Conservation (phyloP, 2,329 filamentous ascomycete species). For the Rutstroemia sp. region DNA sequence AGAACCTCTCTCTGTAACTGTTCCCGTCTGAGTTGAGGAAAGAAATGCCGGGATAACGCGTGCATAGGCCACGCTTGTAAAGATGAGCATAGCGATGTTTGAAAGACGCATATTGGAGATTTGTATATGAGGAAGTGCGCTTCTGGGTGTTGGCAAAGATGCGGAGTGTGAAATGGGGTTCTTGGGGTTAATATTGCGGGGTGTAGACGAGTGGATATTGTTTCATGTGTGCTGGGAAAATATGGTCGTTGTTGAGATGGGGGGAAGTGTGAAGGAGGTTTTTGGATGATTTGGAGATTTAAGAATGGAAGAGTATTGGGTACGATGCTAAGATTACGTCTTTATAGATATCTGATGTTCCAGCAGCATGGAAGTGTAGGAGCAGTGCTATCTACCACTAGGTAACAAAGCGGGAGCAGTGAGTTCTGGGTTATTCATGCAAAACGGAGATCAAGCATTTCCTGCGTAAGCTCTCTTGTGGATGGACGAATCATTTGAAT, state of each 20-base stretch:
- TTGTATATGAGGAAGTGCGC: not conserved
- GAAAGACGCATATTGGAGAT: slow-evolving; percentile 9
- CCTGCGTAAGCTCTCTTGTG: too few relatives aligned
- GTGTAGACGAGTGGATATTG: too few relatives aligned
- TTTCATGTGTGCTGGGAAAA: too few relatives aligned
- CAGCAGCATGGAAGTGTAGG: not conserved
- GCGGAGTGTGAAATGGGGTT: too few relatives aligned
- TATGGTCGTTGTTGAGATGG: too few relatives aligned
- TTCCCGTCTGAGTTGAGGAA: not conserved
- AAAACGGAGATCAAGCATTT: not conserved
- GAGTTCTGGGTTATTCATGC: not conserved
- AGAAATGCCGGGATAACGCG: slow-evolving; percentile 14
- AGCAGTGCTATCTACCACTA: too few relatives aligned
- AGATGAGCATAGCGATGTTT: slow-evolving; percentile 2
- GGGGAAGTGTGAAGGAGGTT: too few relatives aligned
- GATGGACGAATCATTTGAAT: too few relatives aligned
- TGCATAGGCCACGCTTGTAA: slow-evolving; percentile 4
- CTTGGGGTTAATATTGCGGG: not conserved
- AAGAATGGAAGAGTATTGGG: not conserved
- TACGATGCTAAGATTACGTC: not conserved
- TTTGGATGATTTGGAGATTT: too few relatives aligned
- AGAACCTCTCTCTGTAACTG: not conserved
- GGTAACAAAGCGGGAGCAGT: too few relatives aligned
- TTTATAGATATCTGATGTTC: not conserved
- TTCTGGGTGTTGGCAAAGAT: too few relatives aligned